Conservation (phyloP, 2,329 filamentous ascomycete genomes). For the Xylaria sp. region DNA sequence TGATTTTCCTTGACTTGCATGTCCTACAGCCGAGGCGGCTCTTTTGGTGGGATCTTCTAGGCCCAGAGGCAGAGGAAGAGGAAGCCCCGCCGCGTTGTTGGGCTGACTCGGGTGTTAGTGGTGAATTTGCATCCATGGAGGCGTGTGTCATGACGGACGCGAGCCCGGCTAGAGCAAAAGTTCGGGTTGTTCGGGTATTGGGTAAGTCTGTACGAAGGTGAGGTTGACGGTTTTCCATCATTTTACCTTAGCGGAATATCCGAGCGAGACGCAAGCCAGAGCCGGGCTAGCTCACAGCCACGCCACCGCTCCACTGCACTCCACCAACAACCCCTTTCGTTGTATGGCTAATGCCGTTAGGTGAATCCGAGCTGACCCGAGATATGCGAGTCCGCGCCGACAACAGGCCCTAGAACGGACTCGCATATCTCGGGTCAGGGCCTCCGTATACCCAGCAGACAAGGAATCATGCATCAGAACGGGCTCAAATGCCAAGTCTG, state of each 20-base stretch:
- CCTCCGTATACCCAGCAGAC: no score
- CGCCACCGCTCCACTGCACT: no score
- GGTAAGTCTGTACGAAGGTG: not conserved
- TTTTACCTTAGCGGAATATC: no score
- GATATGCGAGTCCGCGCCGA: not conserved
- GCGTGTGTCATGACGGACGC: not conserved
- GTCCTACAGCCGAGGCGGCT: conserved; percentile 2
- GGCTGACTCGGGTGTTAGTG: not conserved
- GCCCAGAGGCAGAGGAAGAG: not conserved
- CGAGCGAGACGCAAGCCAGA: no score
- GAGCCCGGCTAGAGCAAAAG: not conserved
- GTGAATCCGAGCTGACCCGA: not conserved
- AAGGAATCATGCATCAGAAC: not conserved
- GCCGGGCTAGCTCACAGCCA: no score
- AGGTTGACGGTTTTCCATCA: no score
- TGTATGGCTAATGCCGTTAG: no score
- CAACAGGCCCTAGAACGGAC: not conserved
- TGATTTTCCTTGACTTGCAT: conserved; percentile 13
- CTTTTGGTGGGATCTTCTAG: not conserved
- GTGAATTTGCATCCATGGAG: conserved; percentile 1
- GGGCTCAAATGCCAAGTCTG: no score
- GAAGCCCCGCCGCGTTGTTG: not conserved
- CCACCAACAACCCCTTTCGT: no score
- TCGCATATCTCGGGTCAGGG: no score
- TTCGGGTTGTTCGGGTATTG: conserved; percentile 4